phyloP scores from a whole-genome alignment of 768 basidiomycete species.

The Rhodotorula toruloides region DNA sequence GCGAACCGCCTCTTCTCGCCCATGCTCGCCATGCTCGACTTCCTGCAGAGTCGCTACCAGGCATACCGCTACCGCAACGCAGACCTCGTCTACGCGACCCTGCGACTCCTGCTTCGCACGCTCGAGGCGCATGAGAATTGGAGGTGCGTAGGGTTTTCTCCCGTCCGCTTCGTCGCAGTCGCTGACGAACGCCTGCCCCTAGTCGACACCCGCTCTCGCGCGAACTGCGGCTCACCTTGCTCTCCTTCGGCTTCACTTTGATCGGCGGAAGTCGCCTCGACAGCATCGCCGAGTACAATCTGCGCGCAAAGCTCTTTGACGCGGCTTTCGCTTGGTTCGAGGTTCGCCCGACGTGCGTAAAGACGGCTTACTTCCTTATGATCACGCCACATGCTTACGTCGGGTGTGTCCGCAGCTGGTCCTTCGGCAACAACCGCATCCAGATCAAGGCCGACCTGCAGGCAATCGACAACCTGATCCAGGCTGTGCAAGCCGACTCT shows the following conservation, averaged over 20 bases:
- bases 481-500: constrained; percentile 38
- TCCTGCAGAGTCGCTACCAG: constrained; percentile 86
- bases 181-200: not conserved
- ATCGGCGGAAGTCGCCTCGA: constrained; percentile 83
- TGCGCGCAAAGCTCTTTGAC: constrained; percentile 70
- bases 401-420: constrained; percentile 62
- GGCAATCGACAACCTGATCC: constrained; percentile 70
- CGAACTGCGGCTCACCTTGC: constrained; percentile 80
- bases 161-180: not conserved
- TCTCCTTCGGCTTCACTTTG: constrained; percentile 88
- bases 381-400: not conserved
- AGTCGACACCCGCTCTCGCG: constrained; percentile 90
- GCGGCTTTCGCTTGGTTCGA: constrained; percentile 88
- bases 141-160: constrained; percentile 58
- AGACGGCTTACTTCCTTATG: too few relatives aligned
- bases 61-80: constrained; percentile 83
- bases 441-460: constrained; percentile 85
- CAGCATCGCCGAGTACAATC: constrained; percentile 65
- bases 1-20: constrained; percentile 74
- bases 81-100: constrained; percentile 76
- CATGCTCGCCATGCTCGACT: constrained; percentile 70
- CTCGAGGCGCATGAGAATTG: constrained; percentile 62
- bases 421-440: constrained; percentile 86
- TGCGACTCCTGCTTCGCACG: constrained; percentile 77
- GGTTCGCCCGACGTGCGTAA: constrained; percentile 51